Base-by-base conservation (phyloP, 345 rosid genomes). In the Syzygium oleosum region DNA sequence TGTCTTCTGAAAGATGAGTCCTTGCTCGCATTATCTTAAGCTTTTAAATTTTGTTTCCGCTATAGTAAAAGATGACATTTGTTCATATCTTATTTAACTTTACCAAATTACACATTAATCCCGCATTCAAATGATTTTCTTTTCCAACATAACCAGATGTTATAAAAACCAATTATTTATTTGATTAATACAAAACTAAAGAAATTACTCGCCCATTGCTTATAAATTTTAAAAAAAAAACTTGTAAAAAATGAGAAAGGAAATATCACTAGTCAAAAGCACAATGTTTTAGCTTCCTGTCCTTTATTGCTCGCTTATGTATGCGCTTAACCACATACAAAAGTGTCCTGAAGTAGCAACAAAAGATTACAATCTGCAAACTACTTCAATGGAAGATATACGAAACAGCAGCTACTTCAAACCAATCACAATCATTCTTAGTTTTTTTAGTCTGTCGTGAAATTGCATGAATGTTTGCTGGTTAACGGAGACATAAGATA, bases 121-220 rank as follows among this genome's bases (percentile, higher is more conserved):
- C 59, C 59, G 14, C 59, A 56, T 56, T 88, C 89, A 16, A 92
- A 88, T 53, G 87, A 86, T 89, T 95, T 92, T 55, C 92, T 51
- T 6, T 89, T 87, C 52, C 52, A 90, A 87, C 53, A 90, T 83
- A 56, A 52, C 85, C 77, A 85, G 52, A 55, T 55, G 25, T 21
- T 8, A 21, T 55, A 21, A 56, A 56, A 56, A 56, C 27, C 27
- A 9, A 52, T 52, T 52, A 13, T 14, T 52, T 52, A 52, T 52
- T 52, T 13, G 17, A 13, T 52, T 52, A 52, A 52, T 56, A 12
- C 61, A 8, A 56, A 8, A 56, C 61, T 56, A 9, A 22, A 12
- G 11, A 2, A 56, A 52, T 52, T 52, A 16, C 54, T 52, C 54
- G 1, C 54, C 14, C 54, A 16, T 52, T 52, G 54, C 54, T 52